Evolutionary conservation across 139 green algal genomes (phyloP).

Genomic region (Tetradesmus lagerheimii): DNA sequence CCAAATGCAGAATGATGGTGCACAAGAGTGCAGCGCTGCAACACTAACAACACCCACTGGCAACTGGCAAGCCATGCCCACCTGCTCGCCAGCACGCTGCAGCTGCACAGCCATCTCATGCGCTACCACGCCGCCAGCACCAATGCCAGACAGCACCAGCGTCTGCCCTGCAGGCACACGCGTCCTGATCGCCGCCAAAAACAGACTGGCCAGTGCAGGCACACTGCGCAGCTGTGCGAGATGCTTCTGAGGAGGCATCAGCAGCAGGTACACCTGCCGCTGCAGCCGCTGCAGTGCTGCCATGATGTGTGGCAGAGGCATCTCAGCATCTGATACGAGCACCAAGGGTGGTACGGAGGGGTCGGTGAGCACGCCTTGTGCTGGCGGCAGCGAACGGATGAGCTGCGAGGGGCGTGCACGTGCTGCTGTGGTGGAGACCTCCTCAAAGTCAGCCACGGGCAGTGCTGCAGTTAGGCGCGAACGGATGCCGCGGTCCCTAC

Average conservation of each 20-base stretch:
- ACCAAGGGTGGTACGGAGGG: constrained; percentile 40
- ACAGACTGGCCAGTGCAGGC: constrained; percentile 55
- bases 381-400: background rate
- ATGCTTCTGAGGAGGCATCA: constrained; percentile 41
- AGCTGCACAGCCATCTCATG: constrained; percentile 81
- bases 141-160: constrained; percentile 67
- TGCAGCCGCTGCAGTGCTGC: constrained; percentile 45
- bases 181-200: constrained; percentile 39
- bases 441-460: constrained; percentile 37
- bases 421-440: constrained; percentile 3
- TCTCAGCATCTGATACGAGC: constrained; percentile 49
- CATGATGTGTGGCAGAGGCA: constrained; percentile 37
- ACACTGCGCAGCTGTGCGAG: constrained; percentile 43
- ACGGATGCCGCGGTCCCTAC: constrained; percentile 27
- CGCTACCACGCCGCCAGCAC: constrained; percentile 70
- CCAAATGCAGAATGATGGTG: no score
- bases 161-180: constrained; percentile 33
- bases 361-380: background rate
- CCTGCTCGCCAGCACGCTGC: constrained; percentile 36
- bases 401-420: constrained; percentile 38
- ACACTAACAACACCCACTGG: no score
- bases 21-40: no score
- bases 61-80: background rate
- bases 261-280: constrained; percentile 37
- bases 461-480: constrained; percentile 43